Base-by-base conservation (phyloP, 768 basidiomycete species). In the Boletellus sp. region DNA sequence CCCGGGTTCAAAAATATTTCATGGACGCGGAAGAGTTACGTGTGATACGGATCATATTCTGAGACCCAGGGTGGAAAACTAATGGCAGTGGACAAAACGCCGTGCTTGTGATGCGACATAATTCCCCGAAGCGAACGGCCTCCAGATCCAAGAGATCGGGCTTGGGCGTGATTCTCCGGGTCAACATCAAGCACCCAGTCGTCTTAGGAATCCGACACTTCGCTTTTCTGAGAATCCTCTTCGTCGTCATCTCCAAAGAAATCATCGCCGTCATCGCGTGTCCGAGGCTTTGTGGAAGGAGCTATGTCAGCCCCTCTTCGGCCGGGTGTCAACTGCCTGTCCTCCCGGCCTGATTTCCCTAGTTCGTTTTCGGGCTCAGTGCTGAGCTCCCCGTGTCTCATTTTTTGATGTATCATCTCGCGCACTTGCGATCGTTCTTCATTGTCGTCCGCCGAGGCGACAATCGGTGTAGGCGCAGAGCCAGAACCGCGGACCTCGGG, bases 341-440 rank as follows among this genome's bases (percentile, higher is more conserved):
- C 47, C 33, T 54, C 59, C 33, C 36, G 45, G 26, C 46, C 54
- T 17, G 26, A 26, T 15, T 45, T 53, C 37, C 52, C 52, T 8
- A 65, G 54, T 11, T 72, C 71, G 7, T 62, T 56, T 60, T 93
- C 90, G 9, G 88, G 86, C 56, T 85, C 81, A 1, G 58, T 47
- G 2, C 77, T 71, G 36, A 92, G 48, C 45, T 80, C 79, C 1
- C 85, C 84, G 0, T 61, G 63, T 42, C 73, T 68, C 85, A 92
- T 90, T 51, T 73, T 75, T 45, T 69, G 70, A 28, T 74, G 74
- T 46, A 90, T 78, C 78, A 78, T 77, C 32, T 57, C 63, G 22
- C 83, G 77, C n/a, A 90, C 61, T 56, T 80, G 78, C 42, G 80
- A 75, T 10, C 87, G 76, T 20, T 70, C 65, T 48, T 81, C 75